phyloP scores from a whole-genome alignment of 306 rosid genomes.

The Fragaria iinumae region DNA sequence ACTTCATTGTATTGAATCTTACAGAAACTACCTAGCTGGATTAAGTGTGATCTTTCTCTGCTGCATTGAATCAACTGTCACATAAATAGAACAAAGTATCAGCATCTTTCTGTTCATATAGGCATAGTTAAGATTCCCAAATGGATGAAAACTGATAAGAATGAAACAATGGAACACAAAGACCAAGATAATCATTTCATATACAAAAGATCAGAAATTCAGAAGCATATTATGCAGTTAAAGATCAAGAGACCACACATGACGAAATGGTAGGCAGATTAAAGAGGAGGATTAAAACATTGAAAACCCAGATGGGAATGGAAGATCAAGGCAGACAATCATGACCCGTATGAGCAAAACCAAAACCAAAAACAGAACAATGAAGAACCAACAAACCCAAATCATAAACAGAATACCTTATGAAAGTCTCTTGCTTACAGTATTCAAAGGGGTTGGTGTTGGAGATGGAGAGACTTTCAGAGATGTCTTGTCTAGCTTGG shows the following conservation, averaged over 20 bases:
- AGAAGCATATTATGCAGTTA: neutral
- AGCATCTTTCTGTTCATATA: neutral
- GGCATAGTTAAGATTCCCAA: neutral
- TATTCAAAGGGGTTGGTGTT: neutral
- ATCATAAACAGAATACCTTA: neutral
- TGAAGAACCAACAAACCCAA: neutral
- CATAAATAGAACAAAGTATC: conserved; percentile 1
- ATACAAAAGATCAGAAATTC: neutral
- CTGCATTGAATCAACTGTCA: conserved; percentile 23
- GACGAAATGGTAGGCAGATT: neutral
- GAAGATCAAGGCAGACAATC: neutral
- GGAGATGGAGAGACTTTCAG: too few species aligned
- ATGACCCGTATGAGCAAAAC: neutral
- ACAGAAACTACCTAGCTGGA: conserved; percentile 7
- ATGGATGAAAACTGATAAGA: neutral
- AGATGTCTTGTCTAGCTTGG: neutral
- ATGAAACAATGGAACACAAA: neutral
- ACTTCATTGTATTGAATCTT: conserved; percentile 51
- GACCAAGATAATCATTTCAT: neutral
- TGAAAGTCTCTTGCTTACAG: neutral
- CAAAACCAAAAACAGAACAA: conserved; percentile 5
- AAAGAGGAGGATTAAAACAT: neutral
- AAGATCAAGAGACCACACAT: neutral
- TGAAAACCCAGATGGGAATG: conserved; percentile 11
- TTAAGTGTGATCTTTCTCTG: conserved; percentile 15